Conservation (phyloP, 78 protist genomes). For the Dictyostelium firmibasis region DNA sequence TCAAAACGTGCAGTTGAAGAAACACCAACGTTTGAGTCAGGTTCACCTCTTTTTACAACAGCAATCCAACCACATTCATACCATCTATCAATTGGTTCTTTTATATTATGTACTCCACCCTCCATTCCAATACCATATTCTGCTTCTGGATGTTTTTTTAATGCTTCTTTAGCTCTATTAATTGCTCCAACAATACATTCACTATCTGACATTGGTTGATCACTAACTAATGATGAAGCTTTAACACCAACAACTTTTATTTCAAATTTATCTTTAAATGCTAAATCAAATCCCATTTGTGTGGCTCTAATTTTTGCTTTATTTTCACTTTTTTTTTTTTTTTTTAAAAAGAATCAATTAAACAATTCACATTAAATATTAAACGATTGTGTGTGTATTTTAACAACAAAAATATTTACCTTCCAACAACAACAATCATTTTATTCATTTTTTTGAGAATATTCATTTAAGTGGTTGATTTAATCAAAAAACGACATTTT, state of each 20-base stretch:
- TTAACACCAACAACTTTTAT: not conserved
- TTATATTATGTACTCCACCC: slow-evolving; percentile 40
- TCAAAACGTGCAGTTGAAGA: slow-evolving; percentile 37
- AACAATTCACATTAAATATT: too few species aligned
- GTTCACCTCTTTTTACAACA: not conserved
- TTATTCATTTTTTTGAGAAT: not conserved
- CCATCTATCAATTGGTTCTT: slow-evolving; percentile 8
- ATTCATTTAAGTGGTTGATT: too few species aligned
- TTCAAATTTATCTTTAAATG: not conserved
- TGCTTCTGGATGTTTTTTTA: not conserved
- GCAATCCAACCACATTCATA: slow-evolving; percentile 51
- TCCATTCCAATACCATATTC: slow-evolving; percentile 37
- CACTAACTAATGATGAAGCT: not conserved
- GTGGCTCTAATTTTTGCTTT: slow-evolving; percentile 38
- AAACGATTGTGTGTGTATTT: too few species aligned
- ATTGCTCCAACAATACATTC: slow-evolving; percentile 38
- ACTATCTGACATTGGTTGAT: slow-evolving; percentile 51
- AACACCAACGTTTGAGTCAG: not conserved
- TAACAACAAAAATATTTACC: not conserved
- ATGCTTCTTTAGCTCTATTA: slow-evolving; percentile 32
- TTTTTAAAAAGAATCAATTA: too few species aligned
- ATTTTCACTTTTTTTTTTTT: not conserved
- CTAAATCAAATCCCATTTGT: not conserved
- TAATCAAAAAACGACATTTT: too few species aligned
- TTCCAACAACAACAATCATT: slow-evolving; percentile 21